phyloP scores from a whole-genome alignment of 2,329 filamentous ascomycete species.

The Colletotrichum gigasporum region DNA sequence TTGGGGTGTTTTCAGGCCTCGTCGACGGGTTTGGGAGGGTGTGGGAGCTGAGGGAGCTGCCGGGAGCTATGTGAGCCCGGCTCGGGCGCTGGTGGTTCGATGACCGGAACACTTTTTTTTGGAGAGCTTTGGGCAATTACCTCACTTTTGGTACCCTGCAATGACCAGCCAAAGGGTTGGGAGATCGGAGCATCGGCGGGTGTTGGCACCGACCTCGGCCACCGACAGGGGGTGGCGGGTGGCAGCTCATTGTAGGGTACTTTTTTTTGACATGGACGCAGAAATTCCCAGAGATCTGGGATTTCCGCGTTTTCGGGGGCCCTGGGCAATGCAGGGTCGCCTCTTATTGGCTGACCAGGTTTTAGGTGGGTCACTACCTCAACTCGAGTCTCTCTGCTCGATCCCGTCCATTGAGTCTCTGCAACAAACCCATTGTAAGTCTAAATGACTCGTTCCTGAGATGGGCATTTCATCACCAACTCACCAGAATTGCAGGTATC shows the following conservation, averaged over 20 bases:
- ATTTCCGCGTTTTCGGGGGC: neutral
- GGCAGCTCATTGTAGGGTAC: neutral
- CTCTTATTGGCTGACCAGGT: neutral
- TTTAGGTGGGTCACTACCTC: neutral
- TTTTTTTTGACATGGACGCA: neutral
- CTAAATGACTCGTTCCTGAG: neutral
- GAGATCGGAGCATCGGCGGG: constrained; percentile 22
- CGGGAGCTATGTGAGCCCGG: constrained; percentile 5
- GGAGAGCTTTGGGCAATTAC: constrained; percentile 14
- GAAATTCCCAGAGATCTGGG: neutral
- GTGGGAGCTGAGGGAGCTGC: neutral
- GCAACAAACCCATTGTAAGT: neutral
- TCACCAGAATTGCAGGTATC: too few species aligned
- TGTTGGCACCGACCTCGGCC: constrained; percentile 18
- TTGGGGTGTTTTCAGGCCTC: neutral
- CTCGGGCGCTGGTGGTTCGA: constrained; percentile 18
- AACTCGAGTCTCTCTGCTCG: neutral
- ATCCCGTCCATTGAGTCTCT: neutral
- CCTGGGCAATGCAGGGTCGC: neutral
- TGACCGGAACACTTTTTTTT: constrained; percentile 17
- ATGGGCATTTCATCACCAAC: neutral
- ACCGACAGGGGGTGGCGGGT: too few species aligned
- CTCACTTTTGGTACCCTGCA: constrained; percentile 8
- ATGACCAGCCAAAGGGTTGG: neutral
- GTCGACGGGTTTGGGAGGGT: neutral